Evolutionary conservation across 2,329 filamentous ascomycete species (phyloP).

Genomic region (Paramyrothecium sp.): DNA sequence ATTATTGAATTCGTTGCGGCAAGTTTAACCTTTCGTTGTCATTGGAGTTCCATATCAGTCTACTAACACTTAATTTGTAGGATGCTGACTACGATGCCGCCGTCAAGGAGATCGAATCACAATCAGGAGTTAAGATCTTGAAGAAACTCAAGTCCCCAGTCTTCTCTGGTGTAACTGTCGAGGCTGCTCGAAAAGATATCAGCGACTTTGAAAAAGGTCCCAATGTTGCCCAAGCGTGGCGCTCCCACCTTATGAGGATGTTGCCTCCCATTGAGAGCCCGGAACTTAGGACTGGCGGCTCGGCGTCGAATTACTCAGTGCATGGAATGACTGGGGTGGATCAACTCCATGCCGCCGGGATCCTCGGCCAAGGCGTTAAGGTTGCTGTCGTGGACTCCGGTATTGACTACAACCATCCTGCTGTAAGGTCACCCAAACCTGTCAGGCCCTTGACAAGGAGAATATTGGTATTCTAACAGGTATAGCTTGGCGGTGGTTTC

Average conservation of each 20-base stretch:
- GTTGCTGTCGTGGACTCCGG: slow-evolving; percentile 20
- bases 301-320: slow-evolving; percentile 13
- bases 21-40: no score
- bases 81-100: not conserved
- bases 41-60: no score
- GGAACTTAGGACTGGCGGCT: not conserved
- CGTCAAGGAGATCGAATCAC: not conserved
- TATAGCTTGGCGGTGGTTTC: not conserved
- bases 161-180: not conserved
- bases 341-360: slow-evolving; percentile 15
- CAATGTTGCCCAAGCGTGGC: not conserved
- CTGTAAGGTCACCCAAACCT: not conserved
- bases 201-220: not conserved
- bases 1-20: no score
- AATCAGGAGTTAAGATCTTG: not conserved
- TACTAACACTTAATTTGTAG: not conserved
- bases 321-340: slow-evolving; percentile 18
- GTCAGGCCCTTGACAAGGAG: no score
- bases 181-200: not conserved
- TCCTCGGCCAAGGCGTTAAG: slow-evolving; percentile 15
- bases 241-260: not conserved
- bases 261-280: not conserved
- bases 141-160: not conserved
- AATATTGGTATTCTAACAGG: not conserved
- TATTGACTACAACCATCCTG: slow-evolving; percentile 17